Percentiles rank a stretch among this genome's conserved stretches.
Conservation (phyloP, 371 early-diverging fungal genomes). For the Fennellomyces sp. region DNA sequence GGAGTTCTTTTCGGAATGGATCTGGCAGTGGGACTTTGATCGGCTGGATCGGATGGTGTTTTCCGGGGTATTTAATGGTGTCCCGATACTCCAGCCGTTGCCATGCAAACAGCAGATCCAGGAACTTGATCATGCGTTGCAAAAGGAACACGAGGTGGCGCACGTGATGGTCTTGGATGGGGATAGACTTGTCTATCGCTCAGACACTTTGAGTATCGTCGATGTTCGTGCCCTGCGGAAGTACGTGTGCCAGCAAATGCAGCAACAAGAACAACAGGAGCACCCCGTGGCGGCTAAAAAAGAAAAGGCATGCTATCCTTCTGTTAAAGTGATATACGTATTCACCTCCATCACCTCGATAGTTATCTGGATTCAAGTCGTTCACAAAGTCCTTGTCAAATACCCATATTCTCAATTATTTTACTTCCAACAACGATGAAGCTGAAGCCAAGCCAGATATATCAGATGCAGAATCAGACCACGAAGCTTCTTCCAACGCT, state of each 20-base stretch:
- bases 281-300: not conserved
- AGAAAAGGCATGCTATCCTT: constrained; percentile 3
- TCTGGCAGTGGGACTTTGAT: constrained; percentile 70
- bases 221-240: constrained; percentile 40
- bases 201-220: constrained; percentile 23
- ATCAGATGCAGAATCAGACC: constrained; percentile 31
- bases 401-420: constrained; percentile 55
- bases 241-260: constrained; percentile 23
- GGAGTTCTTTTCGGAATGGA: constrained; percentile 70
- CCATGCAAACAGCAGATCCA: constrained; percentile 29
- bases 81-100: constrained; percentile 44
- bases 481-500: constrained; percentile 10
- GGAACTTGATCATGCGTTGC: constrained; percentile 24
- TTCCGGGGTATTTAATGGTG: constrained; percentile 43
- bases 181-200: constrained; percentile 43
- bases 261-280: constrained; percentile 12
- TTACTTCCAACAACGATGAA: constrained; percentile 33
- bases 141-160: constrained; percentile 24
- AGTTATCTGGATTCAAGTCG: constrained; percentile 29
- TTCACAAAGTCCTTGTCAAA: constrained; percentile 58
- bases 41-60: constrained; percentile 43
- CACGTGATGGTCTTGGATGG: constrained; percentile 48
- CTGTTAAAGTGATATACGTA: constrained; percentile 8
- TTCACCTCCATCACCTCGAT: not conserved
- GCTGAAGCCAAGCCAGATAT: constrained; percentile 17